A percentile compares a stretch with the other conserved stretches of the same genome.
phyloP scores from a whole-genome alignment of 768 basidiomycete genomes.

The Lentinula aciculospora region DNA sequence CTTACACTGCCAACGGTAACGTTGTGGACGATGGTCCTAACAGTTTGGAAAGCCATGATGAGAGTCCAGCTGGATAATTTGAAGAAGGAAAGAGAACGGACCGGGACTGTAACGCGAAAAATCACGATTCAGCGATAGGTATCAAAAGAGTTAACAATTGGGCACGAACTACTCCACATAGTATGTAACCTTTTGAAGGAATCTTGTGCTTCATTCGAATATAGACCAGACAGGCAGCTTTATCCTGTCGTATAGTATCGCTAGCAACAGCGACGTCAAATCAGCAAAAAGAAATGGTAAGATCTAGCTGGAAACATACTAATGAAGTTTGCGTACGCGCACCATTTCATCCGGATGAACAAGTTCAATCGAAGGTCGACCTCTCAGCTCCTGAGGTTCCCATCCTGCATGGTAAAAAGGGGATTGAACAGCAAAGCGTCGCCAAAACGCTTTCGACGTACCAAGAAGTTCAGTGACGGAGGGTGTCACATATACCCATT shows the following conservation, averaged over 20 bases:
- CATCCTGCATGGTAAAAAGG: slow-evolving; percentile 45
- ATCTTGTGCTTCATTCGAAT: slow-evolving; percentile 78
- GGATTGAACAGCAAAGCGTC: not conserved
- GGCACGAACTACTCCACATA: slow-evolving; percentile 65
- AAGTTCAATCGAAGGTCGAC: slow-evolving; percentile 63
- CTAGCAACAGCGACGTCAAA: slow-evolving; percentile 25
- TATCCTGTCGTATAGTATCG: slow-evolving; percentile 73
- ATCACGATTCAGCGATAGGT: not conserved
- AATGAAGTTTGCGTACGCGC: slow-evolving; percentile 62
- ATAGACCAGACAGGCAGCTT: slow-evolving; percentile 75
- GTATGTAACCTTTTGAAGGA: slow-evolving; percentile 67
- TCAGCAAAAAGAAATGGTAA: not conserved
- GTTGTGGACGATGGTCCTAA: slow-evolving; percentile 65
- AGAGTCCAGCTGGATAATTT: slow-evolving; percentile 2
- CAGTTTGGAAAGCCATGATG: slow-evolving; percentile 5
- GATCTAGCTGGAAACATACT: slow-evolving; percentile 34
- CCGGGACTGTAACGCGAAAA: slow-evolving; percentile 19
- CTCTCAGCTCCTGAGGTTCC: slow-evolving; percentile 68
- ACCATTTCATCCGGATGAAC: slow-evolving; percentile 78
- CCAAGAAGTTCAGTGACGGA: slow-evolving; percentile 64
- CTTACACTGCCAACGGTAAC: slow-evolving; percentile 76
- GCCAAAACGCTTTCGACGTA: slow-evolving; percentile 15
- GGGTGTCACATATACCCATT: slow-evolving; percentile 63
- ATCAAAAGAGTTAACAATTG: slow-evolving; percentile 4
- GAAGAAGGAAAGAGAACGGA: slow-evolving; percentile 9